A percentile compares a stretch with the other conserved stretches of the same genome.
These are phyloP conservation scores for Asterella californica DNA, from an alignment of 225 moss, liverwort and hornwort species.

Conservation along the genomic window DNA sequence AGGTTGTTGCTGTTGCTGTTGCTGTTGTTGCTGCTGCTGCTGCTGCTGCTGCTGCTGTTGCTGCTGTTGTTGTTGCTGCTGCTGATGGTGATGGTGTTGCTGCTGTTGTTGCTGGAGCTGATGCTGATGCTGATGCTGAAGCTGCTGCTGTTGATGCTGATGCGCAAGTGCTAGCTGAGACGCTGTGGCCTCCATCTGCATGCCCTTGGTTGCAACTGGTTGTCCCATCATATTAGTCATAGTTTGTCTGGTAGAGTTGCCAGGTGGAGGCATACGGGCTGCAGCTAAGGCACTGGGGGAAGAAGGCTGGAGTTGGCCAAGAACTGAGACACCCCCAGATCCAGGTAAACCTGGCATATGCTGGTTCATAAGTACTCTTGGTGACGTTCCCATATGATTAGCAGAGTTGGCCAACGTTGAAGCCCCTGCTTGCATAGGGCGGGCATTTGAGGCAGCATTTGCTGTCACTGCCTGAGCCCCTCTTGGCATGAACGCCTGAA, in stretches of 20 bases:
- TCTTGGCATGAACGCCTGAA: conserved; percentile 70
- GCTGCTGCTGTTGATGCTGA: conserved; percentile 42
- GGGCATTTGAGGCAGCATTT: conserved; percentile 90
- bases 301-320: conserved; percentile 78
- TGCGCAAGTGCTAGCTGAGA: conserved; percentile 61
- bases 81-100: conserved; percentile 24
- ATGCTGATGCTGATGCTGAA: conserved; percentile 28
- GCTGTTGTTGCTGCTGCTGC: conserved; percentile 12
- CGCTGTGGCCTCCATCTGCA: conserved; percentile 70
- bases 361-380: conserved; percentile 66
- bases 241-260: conserved; percentile 71
- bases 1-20: conserved; percentile 26
- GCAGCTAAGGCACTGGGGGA: conserved; percentile 88
- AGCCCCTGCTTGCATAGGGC: conserved; percentile 97
- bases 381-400: conserved; percentile 63
- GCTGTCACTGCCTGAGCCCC: conserved; percentile 65
- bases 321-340: conserved; percentile 49
- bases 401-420: conserved; percentile 74
- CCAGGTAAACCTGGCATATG: conserved; percentile 66
- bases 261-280: conserved; percentile 95
- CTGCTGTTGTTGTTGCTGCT: conserved; percentile 27
- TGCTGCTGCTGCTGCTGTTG: conserved; percentile 24
- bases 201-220: conserved; percentile 52
- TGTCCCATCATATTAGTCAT: conserved; percentile 77
- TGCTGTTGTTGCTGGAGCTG: conserved; percentile 28